phyloP scores from a whole-genome alignment of 2,329 filamentous ascomycete genomes.

The Chalaropsis ovoidea region DNA sequence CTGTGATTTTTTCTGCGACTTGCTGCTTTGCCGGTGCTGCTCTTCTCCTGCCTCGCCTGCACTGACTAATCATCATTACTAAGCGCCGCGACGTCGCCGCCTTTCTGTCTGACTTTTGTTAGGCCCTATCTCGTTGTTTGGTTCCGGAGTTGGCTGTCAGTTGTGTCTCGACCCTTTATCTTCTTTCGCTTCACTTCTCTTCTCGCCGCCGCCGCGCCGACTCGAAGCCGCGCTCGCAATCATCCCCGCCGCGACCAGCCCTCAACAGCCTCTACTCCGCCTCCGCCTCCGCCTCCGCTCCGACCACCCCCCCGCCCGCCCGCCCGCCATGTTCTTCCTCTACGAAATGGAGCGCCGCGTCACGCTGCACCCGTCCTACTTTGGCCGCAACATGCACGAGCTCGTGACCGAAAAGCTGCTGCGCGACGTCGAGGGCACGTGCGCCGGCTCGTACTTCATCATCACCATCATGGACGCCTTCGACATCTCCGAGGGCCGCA shows the following conservation, averaged over 20 bases:
- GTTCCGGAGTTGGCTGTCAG: not conserved
- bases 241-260: not conserved
- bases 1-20: too few relatives aligned
- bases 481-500: conserved; percentile 85
- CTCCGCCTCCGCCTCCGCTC: not conserved
- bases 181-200: not conserved
- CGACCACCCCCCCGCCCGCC: not conserved
- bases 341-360: conserved; percentile 93
- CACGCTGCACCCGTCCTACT: conserved; percentile 92
- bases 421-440: conserved; percentile 88
- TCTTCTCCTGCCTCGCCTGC: too few relatives aligned
- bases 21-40: too few relatives aligned
- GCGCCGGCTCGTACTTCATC: conserved; percentile 92
- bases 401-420: conserved; percentile 82
- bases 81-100: too few relatives aligned
- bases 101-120: too few relatives aligned
- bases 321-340: conserved; percentile 80
- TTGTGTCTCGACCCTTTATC: not conserved
- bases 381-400: conserved; percentile 85
- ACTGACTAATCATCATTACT: too few relatives aligned
- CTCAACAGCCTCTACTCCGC: not conserved
- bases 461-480: conserved; percentile 96
- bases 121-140: too few relatives aligned
- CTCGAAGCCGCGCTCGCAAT: not conserved
- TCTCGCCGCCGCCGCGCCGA: not conserved